Base-by-base conservation (phyloP, 2,329 filamentous ascomycete genomes). In the Trichoderma atroviride region DNA sequence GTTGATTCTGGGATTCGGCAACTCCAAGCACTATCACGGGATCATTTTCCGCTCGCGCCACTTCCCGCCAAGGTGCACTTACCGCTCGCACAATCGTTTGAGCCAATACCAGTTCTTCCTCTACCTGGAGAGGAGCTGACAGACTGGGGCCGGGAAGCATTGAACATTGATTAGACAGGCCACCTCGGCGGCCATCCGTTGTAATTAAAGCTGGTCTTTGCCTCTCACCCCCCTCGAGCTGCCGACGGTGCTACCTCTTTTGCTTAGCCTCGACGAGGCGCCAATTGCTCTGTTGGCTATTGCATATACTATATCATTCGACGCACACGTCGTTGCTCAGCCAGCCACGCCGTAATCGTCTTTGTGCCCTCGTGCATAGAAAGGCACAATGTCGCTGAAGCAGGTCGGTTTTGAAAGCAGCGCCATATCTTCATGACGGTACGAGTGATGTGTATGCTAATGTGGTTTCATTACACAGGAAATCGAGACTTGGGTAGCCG, bases 401-500 rank as follows among this genome's bases (percentile, higher is more conserved):
- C 86, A 88, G 82, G 87, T 88, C 80, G 71, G 80, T 50, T 31
- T 27, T 52, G n/a, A 40, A 10, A 43, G 40, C 27, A 65, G 55
- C 33, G 55, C 24, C 9, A 2, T 19, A 29, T 24, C 27, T 33
- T 13, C 53, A 24, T 14, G 35, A 16, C n/a, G 24, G 55, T 9
- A 29, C 50, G 22, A 24, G 33, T 14, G 31, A 59, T n/a, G n/a
- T 29, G 10, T 33, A n/a, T 57, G 31, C 69, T 68, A 33, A 68
- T 24, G 11, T 59, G 33, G 11, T 19, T 60, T 37, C 47, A 40
- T 10, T 40, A 16, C 55, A 70, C 72, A 97, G 94, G 96, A 99
- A 91, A 99, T 99, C 81, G 95, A 98, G 84, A 97, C 93, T 61
- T 99, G 96, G 96, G 96, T 98, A 74, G 86, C 91, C 79, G 96